Base-by-base conservation (phyloP, 768 basidiomycete genomes). In the Agaricus sinodeliciosus region DNA sequence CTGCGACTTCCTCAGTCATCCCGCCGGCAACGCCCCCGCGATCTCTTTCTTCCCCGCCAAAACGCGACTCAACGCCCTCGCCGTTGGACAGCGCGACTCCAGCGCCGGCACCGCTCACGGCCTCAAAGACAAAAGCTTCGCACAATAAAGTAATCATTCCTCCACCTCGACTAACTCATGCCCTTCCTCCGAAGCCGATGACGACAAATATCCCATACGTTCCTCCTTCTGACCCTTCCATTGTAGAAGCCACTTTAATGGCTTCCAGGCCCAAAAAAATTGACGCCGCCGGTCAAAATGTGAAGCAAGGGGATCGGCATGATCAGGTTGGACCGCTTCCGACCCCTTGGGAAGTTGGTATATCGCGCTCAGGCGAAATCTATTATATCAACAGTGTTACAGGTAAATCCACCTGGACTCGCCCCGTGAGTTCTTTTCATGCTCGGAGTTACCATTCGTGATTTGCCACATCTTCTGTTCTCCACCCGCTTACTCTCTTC, bases 121-220 rank as follows among this genome's bases (percentile, higher is more conserved):
- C 63, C 16, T 61, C 60, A 31, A 66, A 67, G 40, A 56, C 64
- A 16, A 55, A 31, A 31, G 31, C 31, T 31, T 31, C 31, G 31
- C 31, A 36, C 53, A 63, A 43, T 43, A 60, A 37, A 42, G 62
- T 60, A 12, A 44, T 54, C 43, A 57, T 59, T n/a, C 59, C 69
- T 49, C 31, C 31, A 2, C 67, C 70, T 43, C 72, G 78, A 46
- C 63, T 84, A 43, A 80, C 75, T n/a, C 84, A 87, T 61, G 82
- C 82, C 26, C 71, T 87, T 15, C 84, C 84, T 16, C 79, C 84
- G 3, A 87, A 86, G 65, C 84, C 84, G 43, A 70, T 77, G 28
- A 69, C 76, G 42, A 69, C 75, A 42, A 73, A 59, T 56, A 74
- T 78, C 47, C 74, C 78, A 51, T 78, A 76, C 62, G 64, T 80